Base-by-base conservation (phyloP, 2,329 filamentous ascomycete genomes). In the Ascochyta pisi region DNA sequence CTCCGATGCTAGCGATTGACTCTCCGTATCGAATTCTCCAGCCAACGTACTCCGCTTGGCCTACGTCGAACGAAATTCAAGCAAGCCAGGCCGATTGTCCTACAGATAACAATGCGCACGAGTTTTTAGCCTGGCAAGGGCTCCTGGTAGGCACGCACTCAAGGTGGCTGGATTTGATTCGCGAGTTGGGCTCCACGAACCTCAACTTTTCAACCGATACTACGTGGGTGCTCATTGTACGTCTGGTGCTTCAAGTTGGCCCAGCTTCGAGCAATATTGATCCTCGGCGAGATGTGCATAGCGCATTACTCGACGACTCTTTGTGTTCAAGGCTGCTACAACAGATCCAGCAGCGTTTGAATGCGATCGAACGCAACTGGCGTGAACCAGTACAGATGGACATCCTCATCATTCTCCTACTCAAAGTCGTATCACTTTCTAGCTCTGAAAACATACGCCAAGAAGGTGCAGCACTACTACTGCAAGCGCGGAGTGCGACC, bases 171-270 rank as follows among this genome's bases (percentile, higher is more conserved):
- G 74, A 77, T 3, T 73, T 86, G 0, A 62, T 85, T 0, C 57
- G 78, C 0, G 83, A 86, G 57, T 64, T 86, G 3, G 83, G 77
- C 0, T 79, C 81, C 0, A 79, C 82, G 71, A 84, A 43, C 55
- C 47, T 91, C 3, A 89, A 89, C 58, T 84, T 90, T 57, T 84
- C 83, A 27, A 80, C 79, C 0, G 78, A 84, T 27, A 77, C 80
- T 0, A 83, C 83, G 0, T 77, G 78, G 27, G 55, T 74, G 0
- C 61, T 89, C 0, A 66, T 90, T 1, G 73, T 75, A 1, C 82
- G 84, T 8, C 72, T 90, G 1, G 75, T 80, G 0, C 58, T 82
- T 0, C 83, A 90, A 59, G 79, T 78, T 1, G 89, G 89, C 0
- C 85, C 86, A 62, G 67, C 19, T 65, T 44, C 46, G 15, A 75